Evolutionary conservation across 257 asterid genomes (phyloP), one percentile per base, ranked within the genome.

Genomic region (Rauvolfia tetraphylla): DNA sequence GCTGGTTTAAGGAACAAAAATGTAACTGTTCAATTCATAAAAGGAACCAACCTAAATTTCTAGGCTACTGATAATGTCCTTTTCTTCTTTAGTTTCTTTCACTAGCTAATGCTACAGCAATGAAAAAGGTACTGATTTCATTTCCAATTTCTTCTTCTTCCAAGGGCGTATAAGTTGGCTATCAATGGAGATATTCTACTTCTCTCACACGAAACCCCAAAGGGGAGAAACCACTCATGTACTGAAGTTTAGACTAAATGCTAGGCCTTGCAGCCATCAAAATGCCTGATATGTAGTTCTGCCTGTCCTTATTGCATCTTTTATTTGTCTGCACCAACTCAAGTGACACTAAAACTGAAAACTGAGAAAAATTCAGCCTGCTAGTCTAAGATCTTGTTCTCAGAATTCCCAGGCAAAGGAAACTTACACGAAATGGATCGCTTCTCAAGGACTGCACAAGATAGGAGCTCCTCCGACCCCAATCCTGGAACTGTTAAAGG

Each of bases 361-460:
- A 39, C 11, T 18, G 12, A 13, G 36, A 27, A 14, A 12, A 61
- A 61, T 4, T 61, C 68, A 29, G 6, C 22, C 23, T 58, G 15
- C 6, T 7, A 3, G 4, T 20, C 59, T 22, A 33, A 66, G 17
- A 39, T 10, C 4, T 31, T 62, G 68, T 31, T 62, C 68, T 31
- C 2, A 33, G 17, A 33, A 62, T 73, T 36, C 33, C 6, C 42
- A 42, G 29, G 65, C 33, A 38, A 41, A 71, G 49, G 44, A 25
- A 75, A 81, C 93, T 81, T 84, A 92, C 97, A 46, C 95, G 84
- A 75, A 90, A 92, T 23, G 97, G 97, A 83, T 92, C 96, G 46
- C 97, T 87, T 73, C 96, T 88, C 81, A 92, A 77, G 12, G 97
- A 92, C 68, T 92, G 97, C 81, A 92, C 96, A 44, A 79, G 86